Evolutionary conservation across 495 filamentous ascomycete genomes (phyloP).

Genomic region (Polyplosphaeria fusca): DNA sequence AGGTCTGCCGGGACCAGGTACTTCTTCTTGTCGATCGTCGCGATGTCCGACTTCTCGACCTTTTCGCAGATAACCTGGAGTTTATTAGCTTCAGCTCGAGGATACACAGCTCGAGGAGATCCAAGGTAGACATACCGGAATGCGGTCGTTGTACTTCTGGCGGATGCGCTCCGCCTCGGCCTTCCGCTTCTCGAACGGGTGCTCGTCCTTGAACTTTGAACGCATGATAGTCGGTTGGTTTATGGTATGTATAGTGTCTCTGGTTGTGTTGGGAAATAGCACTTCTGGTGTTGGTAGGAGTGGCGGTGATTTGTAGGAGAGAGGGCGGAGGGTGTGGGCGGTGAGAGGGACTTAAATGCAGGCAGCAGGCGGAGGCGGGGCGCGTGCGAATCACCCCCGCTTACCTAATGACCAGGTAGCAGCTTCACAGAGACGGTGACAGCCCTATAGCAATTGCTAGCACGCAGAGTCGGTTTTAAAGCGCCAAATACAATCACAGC

Average conservation of each 20-base stretch:
- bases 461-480: background rate
- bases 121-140: conserved; percentile 70
- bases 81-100: conserved; percentile 19
- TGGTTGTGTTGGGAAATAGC: background rate
- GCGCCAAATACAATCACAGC: background rate
- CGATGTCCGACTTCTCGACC: conserved; percentile 98
- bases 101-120: background rate
- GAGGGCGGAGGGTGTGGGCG: conserved; percentile 16
- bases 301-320: conserved; percentile 14
- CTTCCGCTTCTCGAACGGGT: conserved; percentile 99
- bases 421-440: background rate
- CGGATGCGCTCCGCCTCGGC: conserved; percentile 98
- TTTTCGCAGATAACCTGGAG: conserved; percentile 97
- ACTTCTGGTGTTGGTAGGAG: conserved; percentile 2
- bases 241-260: background rate
- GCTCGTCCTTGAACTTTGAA: conserved; percentile 99
- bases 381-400: conserved; percentile 18
- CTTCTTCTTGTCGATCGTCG: conserved; percentile 99
- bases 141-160: conserved; percentile 97
- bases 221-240: conserved; percentile 58
- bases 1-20: conserved; percentile 97
- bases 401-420: background rate
- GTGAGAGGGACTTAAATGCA: conserved; percentile 23
- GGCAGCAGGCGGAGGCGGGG: conserved; percentile 21
- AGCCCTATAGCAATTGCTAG: background rate